Conservation (phyloP, 176 grass and related monocot genomes). For the Saccharum officinarum region DNA sequence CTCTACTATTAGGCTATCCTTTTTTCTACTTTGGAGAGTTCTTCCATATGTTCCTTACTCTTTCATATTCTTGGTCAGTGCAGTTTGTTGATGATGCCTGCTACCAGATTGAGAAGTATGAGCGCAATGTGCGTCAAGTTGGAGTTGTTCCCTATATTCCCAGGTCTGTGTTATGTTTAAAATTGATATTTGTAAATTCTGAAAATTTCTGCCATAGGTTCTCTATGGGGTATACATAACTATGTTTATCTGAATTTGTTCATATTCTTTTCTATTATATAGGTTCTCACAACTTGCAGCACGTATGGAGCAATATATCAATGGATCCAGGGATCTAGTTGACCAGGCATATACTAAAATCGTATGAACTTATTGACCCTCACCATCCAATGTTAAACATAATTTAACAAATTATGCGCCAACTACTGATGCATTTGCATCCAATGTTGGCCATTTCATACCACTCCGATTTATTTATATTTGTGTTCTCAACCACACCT, state of each 20-base stretch:
- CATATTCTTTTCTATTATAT: constrained; percentile 27
- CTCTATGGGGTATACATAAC: constrained; percentile 8
- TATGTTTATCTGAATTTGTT: neutral
- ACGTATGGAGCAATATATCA: constrained; percentile 88
- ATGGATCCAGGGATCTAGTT: constrained; percentile 90
- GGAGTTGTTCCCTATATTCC: constrained; percentile 90
- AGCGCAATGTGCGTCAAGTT: constrained; percentile 63
- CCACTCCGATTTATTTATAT: neutral
- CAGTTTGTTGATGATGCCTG: constrained; percentile 96
- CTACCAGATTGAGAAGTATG: constrained; percentile 89
- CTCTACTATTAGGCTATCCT: neutral
- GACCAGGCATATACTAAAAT: constrained; percentile 95
- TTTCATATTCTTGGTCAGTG: constrained; percentile 26
- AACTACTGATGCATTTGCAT: constrained; percentile 3
- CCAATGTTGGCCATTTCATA: neutral
- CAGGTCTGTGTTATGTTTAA: constrained; percentile 48
- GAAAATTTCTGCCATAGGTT: neutral
- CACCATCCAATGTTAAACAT: neutral
- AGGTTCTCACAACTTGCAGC: constrained; percentile 88
- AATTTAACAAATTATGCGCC: neutral
- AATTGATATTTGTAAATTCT: constrained; percentile 8
- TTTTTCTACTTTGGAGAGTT: neutral
- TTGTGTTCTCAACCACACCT: neutral
- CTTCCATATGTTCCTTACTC: constrained; percentile 21
- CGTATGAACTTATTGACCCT: constrained; percentile 41